A percentile compares a stretch with the other conserved stretches of the same genome.
Evolutionary conservation across 78 protist genomes (phyloP).

Genomic region (Dictyostelium citrinum): DNA sequence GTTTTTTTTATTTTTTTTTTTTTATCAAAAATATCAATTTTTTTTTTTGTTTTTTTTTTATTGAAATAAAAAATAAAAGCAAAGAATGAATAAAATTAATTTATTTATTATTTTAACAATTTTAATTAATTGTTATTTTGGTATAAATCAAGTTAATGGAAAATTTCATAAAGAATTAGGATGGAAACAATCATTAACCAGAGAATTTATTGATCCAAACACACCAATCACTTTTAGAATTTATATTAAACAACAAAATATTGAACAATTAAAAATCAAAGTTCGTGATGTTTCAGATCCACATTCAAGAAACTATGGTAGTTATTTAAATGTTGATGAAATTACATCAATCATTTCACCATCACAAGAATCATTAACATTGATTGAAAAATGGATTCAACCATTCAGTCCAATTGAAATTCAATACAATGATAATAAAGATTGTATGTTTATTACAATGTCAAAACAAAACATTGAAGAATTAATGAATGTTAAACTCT

Average conservation of each 20-base stretch:
- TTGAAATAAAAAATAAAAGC: background rate
- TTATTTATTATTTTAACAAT: background rate
- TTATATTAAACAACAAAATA: conserved; percentile 36
- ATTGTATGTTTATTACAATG: background rate
- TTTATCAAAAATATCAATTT: background rate
- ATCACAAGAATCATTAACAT: background rate
- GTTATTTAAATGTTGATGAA: conserved; percentile 31
- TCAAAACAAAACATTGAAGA: background rate
- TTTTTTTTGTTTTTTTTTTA: background rate
- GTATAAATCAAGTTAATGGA: background rate
- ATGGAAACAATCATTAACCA: background rate
- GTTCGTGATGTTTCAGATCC: conserved; percentile 49
- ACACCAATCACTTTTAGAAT: conserved; percentile 1
- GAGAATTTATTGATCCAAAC: background rate
- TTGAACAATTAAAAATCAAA: background rate
- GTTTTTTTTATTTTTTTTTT: background rate
- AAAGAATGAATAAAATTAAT: background rate
- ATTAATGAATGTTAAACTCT: background rate
- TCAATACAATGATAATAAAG: background rate
- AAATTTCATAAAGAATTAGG: background rate
- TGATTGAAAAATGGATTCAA: conserved; percentile 3
- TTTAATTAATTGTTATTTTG: background rate
- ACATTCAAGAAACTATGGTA: conserved; percentile 42
- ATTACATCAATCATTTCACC: conserved; percentile 41
- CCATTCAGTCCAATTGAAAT: background rate